Evolutionary conservation across 371 early-diverging fungal species (phyloP), one percentile per base, ranked within the genome.

Genomic region (Choanephora cucurbitarum): DNA sequence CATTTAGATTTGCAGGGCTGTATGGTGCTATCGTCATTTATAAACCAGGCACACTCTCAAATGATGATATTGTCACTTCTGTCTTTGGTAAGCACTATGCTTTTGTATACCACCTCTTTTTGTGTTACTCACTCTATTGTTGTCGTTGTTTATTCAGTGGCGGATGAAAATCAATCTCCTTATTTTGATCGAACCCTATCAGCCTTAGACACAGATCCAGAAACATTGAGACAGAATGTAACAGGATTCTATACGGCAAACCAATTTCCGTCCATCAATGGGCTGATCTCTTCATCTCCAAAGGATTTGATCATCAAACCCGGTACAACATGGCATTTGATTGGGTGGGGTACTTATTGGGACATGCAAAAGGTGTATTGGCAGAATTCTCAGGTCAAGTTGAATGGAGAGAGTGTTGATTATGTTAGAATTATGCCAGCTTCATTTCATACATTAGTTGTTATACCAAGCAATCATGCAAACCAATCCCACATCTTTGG

Each of bases 1-100:
- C n/a, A n/a, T 40, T 21, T n/a, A 75, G 75, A 15, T 70, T 60
- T 57, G 70, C 70, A 31, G 82, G 82, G 1, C 58, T 79, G 5
- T 73, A 73, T 52, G 82, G 81, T 2, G 67, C 79, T 2, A 72
- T 82, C 21, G 39, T 75, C 0, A 53, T 82, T 6, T 82, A 80
- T 56, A 66, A 57, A 34, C 67, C 66, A 11, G 82, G 79, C 3
- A 39, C 23, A 9, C 43, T 79, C 17, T 56, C 58, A 28, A 39
- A 73, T 14, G 41, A 70, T 7, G 72, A 72, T 23, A 42, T 74
- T 39, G 72, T 77, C 3, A 70, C 78, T 13, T 60, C 72, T 15
- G 18, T 74, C 2, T 64, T 72, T 49, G 68, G 77, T 76, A 19
- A 22, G n/a, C n/a, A n/a, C n/a, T n/a, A n/a, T n/a, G n/a, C n/a